Evolutionary conservation across 352 stramenopile genomes (phyloP), one percentile per base, ranked within the genome.

Genomic region (Phytopythium boreale): DNA sequence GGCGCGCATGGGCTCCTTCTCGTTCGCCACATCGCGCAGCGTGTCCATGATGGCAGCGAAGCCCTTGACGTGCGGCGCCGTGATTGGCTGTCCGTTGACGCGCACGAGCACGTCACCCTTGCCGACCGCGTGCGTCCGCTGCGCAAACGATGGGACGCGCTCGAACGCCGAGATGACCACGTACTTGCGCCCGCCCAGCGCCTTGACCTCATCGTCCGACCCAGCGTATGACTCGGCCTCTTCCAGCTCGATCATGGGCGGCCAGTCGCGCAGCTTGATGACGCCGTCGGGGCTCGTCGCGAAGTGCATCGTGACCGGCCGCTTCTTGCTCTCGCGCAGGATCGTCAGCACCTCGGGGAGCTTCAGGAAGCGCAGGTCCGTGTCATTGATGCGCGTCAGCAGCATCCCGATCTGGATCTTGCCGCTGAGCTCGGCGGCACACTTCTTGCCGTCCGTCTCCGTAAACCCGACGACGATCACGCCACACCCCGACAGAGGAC

Each of bases 381-480:
- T 67, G 49, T 88, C 83, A 60, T 93, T 92, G 53, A 92, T 74
- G 51, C 67, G 77, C 2, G 69, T 79, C 15, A 95, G 52, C 15
- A 95, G 61, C 49, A 92, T 77, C 0, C 87, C 87, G 1, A 83
- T 72, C 24, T 85, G 68, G 61, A 95, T 92, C 56, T 92, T 90
- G 41, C 84, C 84, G 20, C 76, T 91, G 8, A 84, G 66, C 66
- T 95, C 84, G 1, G 79, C 87, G 8, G 75, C 59, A 39, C 74
- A 80, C 56, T 86, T 89, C 47, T 76, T 82, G 22, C 79, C 79
- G 53, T 87, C 79, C 0, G 52, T n/a, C 9, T 76, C 66, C 26
- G 78, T 80, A 64, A 95, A 95, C 0, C 87, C 87, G 12, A 92
- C 69, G 19, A 95, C 78, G 56, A 95, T 93, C n/a, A 84, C 79